Conservation (phyloP, 169 alveolate species). For the Plasmodium ovale region DNA sequence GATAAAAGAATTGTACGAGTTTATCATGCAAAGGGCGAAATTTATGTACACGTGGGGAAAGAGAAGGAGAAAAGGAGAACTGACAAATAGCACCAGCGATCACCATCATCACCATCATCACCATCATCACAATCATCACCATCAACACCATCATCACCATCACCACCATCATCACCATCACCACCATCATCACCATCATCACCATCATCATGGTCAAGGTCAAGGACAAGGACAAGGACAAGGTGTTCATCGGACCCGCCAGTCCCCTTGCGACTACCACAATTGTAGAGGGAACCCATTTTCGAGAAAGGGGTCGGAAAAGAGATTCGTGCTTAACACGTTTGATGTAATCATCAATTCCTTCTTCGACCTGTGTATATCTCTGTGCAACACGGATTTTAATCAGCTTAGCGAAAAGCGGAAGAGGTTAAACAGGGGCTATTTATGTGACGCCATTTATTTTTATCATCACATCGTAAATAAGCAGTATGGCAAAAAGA, state of each 20-base stretch:
- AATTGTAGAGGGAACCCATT: too few relatives aligned
- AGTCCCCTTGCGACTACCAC: too few relatives aligned
- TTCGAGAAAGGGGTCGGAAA: not conserved
- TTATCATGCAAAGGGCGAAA: slow-evolving; percentile 19
- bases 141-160: too few relatives aligned
- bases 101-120: too few relatives aligned
- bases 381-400: slow-evolving; percentile 49
- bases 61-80: not conserved
- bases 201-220: too few relatives aligned
- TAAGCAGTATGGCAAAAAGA: not conserved
- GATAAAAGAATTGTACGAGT: slow-evolving; percentile 10
- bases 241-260: too few relatives aligned
- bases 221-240: too few relatives aligned
- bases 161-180: too few relatives aligned
- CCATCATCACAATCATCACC: too few relatives aligned
- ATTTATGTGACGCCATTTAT: slow-evolving; percentile 16
- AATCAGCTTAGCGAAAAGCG: slow-evolving; percentile 7
- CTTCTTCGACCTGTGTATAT: slow-evolving; percentile 58
- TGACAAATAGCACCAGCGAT: too few relatives aligned
- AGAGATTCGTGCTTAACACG: slow-evolving; percentile 20
- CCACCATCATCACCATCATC: too few relatives aligned
- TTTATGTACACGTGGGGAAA: slow-evolving; percentile 12
- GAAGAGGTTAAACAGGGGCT: slow-evolving; percentile 1
- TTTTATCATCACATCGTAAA: slow-evolving; percentile 24
- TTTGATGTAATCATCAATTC: slow-evolving; percentile 52